phyloP scores from a whole-genome alignment of 495 filamentous ascomycete genomes.

The Penicillium fimorum region DNA sequence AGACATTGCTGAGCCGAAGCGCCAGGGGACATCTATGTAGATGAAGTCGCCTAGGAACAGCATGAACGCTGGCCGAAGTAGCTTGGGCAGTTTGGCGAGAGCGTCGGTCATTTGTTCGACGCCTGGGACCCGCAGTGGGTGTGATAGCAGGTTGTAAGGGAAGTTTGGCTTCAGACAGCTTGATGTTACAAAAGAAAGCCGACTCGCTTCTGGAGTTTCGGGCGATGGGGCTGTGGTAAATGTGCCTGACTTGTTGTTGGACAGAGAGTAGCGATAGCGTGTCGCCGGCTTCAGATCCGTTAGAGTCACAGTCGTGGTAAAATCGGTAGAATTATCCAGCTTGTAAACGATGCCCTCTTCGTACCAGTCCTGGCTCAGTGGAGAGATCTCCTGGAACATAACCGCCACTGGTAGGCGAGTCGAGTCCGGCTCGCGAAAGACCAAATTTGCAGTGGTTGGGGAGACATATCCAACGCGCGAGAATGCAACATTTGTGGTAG shows the following conservation, averaged over 20 bases:
- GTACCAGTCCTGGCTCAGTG: constrained; percentile 53
- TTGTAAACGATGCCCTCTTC: constrained; percentile 59
- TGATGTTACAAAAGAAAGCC: constrained; percentile 84
- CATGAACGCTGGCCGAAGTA: constrained; percentile 76
- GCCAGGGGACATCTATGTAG: constrained; percentile 87
- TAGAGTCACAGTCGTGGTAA: constrained; percentile 63
- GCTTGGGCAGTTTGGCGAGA: constrained; percentile 58
- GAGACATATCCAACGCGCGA: constrained; percentile 84
- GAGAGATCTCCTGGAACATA: constrained; percentile 50
- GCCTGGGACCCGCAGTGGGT: constrained; percentile 78
- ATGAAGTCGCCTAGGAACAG: constrained; percentile 99
- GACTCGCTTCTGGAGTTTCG: constrained; percentile 58
- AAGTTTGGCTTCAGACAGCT: constrained; percentile 90
- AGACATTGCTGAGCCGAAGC: constrained; percentile 66
- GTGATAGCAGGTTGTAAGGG: constrained; percentile 78
- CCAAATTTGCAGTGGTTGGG: constrained; percentile 70
- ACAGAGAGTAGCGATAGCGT: constrained; percentile 76
- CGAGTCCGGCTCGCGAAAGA: constrained; percentile 79
- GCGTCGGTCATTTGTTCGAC: constrained; percentile 59
- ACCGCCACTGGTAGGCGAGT: constrained; percentile 72
- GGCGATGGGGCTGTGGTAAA: constrained; percentile 69
- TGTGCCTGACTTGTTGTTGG: constrained; percentile 76
- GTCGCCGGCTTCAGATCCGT: constrained; percentile 57
- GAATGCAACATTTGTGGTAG: constrained; percentile 74
- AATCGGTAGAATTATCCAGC: constrained; percentile 77